These are phyloP conservation scores for Hygrophoropsis aurantiaca DNA, from an alignment of 768 basidiomycete genomes.

Conservation along the genomic window DNA sequence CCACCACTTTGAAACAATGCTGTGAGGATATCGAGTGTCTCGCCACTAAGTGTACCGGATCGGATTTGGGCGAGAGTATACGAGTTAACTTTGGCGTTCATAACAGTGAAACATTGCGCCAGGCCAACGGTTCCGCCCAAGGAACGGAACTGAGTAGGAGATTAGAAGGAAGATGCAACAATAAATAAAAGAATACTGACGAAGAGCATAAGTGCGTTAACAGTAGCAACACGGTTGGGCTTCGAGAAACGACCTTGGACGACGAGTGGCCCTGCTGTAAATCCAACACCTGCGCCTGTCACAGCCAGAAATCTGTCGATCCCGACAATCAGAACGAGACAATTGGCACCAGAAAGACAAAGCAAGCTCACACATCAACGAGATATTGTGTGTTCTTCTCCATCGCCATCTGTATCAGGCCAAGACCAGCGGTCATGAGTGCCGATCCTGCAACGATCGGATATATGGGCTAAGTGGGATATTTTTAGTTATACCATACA, in stretches of 20 bases:
- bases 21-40: conserved; percentile 27
- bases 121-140: conserved; percentile 55
- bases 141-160: conserved; percentile 38
- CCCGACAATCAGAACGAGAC: not conserved
- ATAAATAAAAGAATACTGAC: conserved; percentile 27
- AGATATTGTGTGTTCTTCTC: conserved; percentile 31
- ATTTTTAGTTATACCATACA: not conserved
- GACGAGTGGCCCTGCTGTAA: conserved; percentile 36
- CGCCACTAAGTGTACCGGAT: conserved; percentile 27
- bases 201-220: conserved; percentile 44
- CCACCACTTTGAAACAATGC: conserved; percentile 21
- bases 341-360: not conserved
- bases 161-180: not conserved
- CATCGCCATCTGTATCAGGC: conserved; percentile 44
- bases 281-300: conserved; percentile 45
- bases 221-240: conserved; percentile 41
- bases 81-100: conserved; percentile 40
- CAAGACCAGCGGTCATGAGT: conserved; percentile 40
- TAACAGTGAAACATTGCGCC: conserved; percentile 51
- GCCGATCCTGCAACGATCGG: conserved; percentile 39
- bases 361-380: conserved; percentile 34
- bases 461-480: conserved; percentile 35
- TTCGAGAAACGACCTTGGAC: conserved; percentile 48
- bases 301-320: conserved; percentile 42
- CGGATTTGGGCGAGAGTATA: conserved; percentile 27